Evolutionary conservation across 306 rosid species (phyloP).

Genomic region (Sechiopsis laciniata): DNA sequence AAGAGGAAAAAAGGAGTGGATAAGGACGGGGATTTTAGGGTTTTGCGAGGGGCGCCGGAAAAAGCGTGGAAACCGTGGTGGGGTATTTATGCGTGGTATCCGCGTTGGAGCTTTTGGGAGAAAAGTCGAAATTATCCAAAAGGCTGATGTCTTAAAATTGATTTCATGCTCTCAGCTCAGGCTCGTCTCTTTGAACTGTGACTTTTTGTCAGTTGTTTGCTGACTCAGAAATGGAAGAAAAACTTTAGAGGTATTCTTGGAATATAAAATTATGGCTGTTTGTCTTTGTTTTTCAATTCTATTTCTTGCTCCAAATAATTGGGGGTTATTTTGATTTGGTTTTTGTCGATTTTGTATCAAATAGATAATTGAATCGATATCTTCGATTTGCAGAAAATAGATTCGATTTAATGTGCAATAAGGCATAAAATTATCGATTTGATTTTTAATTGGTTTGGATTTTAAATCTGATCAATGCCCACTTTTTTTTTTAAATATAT

Average conservation of each 20-base stretch:
- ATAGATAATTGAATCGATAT: no score
- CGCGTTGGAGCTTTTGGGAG: constrained; percentile 7
- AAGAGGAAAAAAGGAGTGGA: not conserved
- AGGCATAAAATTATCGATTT: no score
- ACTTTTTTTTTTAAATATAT: no score
- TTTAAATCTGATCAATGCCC: no score
- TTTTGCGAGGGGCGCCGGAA: not conserved
- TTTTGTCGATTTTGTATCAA: no score
- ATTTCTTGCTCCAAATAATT: not conserved
- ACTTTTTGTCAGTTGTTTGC: not conserved
- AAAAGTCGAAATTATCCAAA: not conserved
- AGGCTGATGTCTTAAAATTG: not conserved
- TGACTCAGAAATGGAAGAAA: not conserved
- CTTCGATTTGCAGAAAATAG: no score
- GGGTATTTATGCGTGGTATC: not conserved
- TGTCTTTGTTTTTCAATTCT: not conserved
- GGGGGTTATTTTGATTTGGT: no score
- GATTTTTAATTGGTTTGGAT: no score
- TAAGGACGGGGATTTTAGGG: not conserved
- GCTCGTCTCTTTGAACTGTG: not conserved
- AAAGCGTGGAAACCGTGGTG: constrained; percentile 13
- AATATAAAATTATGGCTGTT: not conserved
- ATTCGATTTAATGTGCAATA: no score
- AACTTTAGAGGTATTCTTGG: not conserved
- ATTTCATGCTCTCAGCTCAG: not conserved